These are phyloP conservation scores for Nyctanthes arbortristis DNA, from an alignment of 257 asterid genomes.

Conservation along the genomic window DNA sequence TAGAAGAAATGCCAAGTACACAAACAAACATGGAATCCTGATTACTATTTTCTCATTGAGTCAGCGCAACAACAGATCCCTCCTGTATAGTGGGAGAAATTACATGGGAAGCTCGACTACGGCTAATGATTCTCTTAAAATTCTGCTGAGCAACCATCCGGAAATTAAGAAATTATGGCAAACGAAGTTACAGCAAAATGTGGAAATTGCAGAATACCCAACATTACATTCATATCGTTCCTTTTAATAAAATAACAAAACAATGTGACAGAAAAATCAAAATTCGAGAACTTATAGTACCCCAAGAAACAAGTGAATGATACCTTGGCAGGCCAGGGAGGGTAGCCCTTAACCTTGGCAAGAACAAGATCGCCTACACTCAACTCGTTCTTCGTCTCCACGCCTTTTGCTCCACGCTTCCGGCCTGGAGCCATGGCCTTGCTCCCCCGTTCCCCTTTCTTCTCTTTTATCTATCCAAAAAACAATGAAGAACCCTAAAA, in stretches of 20 bases:
- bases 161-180: background rate
- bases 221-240: background rate
- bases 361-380: slow-evolving; percentile 88
- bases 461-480: background rate
- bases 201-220: background rate
- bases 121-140: background rate
- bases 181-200: background rate
- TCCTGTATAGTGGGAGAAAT: background rate
- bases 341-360: slow-evolving; percentile 90
- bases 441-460: slow-evolving; percentile 16
- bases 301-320: background rate
- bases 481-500: background rate
- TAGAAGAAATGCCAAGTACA: background rate
- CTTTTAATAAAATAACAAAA: background rate
- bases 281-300: background rate
- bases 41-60: background rate
- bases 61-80: background rate
- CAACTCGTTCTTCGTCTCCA: slow-evolving; percentile 55
- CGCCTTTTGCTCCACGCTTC: slow-evolving; percentile 67
- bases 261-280: background rate
- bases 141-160: background rate
- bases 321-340: slow-evolving; percentile 97
- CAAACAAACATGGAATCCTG: background rate
- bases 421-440: slow-evolving; percentile 75
- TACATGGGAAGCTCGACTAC: background rate